Evolutionary conservation across 2,329 filamentous ascomycete genomes (phyloP).

Genomic region (Ustulina deusta): DNA sequence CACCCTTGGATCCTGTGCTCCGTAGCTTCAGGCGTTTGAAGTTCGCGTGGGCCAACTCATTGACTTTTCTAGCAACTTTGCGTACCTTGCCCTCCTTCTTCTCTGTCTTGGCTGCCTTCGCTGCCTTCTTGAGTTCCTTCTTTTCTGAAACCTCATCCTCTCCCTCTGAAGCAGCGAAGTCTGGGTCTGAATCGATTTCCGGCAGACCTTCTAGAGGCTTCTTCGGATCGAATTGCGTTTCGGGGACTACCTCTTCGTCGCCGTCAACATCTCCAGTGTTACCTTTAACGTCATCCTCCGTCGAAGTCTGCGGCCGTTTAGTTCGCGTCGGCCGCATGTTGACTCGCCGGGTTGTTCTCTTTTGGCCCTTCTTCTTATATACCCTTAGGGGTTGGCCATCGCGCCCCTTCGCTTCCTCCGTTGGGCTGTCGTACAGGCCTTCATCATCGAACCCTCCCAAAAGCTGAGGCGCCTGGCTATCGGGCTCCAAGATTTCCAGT

Average conservation of each 20-base stretch:
- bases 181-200: constrained; percentile 56
- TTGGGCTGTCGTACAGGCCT: constrained; percentile 66
- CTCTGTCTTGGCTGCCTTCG: constrained; percentile 55
- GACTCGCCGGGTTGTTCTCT: constrained; percentile 77
- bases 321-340: constrained; percentile 70
- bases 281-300: constrained; percentile 51
- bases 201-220: constrained; percentile 49
- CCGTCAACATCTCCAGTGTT: constrained; percentile 53
- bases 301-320: constrained; percentile 59
- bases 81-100: constrained; percentile 60
- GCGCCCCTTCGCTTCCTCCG: constrained; percentile 63
- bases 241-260: constrained; percentile 56
- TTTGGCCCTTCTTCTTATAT: constrained; percentile 87
- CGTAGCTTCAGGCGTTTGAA: constrained; percentile 74
- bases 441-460: constrained; percentile 75
- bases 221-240: constrained; percentile 53
- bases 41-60: constrained; percentile 73
- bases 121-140: constrained; percentile 57
- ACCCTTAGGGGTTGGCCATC: constrained; percentile 70
- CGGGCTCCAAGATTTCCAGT: constrained; percentile 55
- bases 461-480: constrained; percentile 58
- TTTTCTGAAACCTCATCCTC: constrained; percentile 46
- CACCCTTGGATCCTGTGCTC: constrained; percentile 72
- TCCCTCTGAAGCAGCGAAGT: constrained; percentile 54
- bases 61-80: constrained; percentile 70